Evolutionary conservation across 371 early-diverging fungal species (phyloP).

Genomic region (Capniomyces stellatus): DNA sequence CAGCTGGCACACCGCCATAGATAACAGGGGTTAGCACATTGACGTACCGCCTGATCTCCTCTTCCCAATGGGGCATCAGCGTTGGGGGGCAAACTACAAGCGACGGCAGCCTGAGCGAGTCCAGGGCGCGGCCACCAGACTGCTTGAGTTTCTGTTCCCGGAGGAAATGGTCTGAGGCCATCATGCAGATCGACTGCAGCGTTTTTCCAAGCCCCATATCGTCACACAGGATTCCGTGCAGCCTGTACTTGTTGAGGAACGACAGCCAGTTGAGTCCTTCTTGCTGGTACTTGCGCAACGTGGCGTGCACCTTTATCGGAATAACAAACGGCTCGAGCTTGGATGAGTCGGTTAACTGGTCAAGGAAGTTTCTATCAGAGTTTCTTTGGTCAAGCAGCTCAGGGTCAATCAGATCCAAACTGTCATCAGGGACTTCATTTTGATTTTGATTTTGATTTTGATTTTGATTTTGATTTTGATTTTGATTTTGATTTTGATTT

Average conservation of each 20-base stretch:
- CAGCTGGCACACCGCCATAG: conserved; percentile 66
- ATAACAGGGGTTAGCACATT: conserved; percentile 57
- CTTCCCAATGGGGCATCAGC: conserved; percentile 94
- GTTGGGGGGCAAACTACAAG: conserved; percentile 96
- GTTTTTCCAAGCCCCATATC: conserved; percentile 99
- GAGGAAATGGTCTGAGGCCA: conserved; percentile 72
- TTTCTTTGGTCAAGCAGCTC: conserved; percentile 57
- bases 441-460: background rate
- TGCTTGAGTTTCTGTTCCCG: conserved; percentile 38
- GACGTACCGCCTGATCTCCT: conserved; percentile 78
- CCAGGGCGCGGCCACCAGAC: conserved; percentile 31
- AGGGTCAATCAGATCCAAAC: conserved; percentile 58
- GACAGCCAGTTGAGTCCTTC: conserved; percentile 97
- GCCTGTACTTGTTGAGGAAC: conserved; percentile 86
- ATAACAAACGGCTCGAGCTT: conserved; percentile 69
- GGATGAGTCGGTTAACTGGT: conserved; percentile 75
- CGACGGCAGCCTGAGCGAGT: conserved; percentile 37
- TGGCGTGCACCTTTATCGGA: conserved; percentile 82
- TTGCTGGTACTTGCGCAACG: conserved; percentile 85
- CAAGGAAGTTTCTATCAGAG: conserved; percentile 74
- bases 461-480: no score
- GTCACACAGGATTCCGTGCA: conserved; percentile 97
- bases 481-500: conserved; percentile 25
- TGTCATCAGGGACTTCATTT: background rate
- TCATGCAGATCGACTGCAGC: conserved; percentile 88